Evolutionary conservation across 23 red algal species (phyloP).

Genomic region (Cyanidioschyzon merolae): DNA sequence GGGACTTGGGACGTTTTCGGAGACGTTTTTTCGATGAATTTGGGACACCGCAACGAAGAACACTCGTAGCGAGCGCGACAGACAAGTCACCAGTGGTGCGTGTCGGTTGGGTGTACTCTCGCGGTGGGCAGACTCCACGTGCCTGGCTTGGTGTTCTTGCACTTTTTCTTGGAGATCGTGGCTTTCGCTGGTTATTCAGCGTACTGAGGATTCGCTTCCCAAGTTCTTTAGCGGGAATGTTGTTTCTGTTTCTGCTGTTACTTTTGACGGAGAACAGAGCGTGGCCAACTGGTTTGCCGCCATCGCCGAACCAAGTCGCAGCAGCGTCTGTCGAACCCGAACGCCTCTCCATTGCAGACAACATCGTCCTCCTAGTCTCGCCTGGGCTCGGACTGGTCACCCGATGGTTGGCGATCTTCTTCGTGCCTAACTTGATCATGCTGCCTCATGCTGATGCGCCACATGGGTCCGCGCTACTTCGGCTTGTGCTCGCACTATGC

Average conservation of each 20-base stretch:
- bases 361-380: too few species aligned
- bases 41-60: too few species aligned
- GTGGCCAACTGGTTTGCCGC: too few species aligned
- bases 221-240: conserved; percentile 49
- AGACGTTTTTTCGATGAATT: too few species aligned
- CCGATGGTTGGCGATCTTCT: conserved; percentile 93
- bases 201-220: conserved; percentile 35
- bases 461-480: conserved; percentile 37
- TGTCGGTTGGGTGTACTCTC: not conserved
- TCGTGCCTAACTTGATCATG: conserved; percentile 93
- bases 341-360: too few species aligned
- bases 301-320: too few species aligned
- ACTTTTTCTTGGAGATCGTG: not conserved
- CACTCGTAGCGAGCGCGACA: not conserved
- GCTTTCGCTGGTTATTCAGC: not conserved
- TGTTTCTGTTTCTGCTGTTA: conserved; percentile 29
- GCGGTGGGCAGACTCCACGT: not conserved
- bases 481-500: conserved; percentile 10
- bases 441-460: conserved; percentile 53
- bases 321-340: not conserved
- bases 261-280: not conserved
- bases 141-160: not conserved
- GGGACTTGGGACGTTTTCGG: too few species aligned
- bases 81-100: not conserved
- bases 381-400: conserved; percentile 41